Conservation (phyloP, 345 rosid species). For the Pistacia vera region DNA sequence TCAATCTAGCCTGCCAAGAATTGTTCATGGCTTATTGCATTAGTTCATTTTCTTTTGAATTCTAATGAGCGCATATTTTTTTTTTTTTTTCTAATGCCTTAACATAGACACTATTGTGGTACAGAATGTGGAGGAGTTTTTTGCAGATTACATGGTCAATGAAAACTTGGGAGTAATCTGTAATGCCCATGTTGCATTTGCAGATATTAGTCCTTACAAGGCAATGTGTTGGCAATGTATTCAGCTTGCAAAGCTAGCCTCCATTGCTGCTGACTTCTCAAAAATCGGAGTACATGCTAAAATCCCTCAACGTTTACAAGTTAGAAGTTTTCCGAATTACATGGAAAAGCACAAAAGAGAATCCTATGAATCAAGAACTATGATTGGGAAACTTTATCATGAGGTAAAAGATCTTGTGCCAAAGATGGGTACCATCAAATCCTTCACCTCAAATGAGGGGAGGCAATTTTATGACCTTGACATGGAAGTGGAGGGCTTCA, state of each 20-base stretch:
- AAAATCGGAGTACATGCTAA: slow-evolving; percentile 61
- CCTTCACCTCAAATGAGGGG: slow-evolving; percentile 44
- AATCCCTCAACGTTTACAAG: slow-evolving; percentile 38
- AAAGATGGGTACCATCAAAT: slow-evolving; percentile 17
- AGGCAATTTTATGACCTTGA: slow-evolving; percentile 41
- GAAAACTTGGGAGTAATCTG: slow-evolving; percentile 54
- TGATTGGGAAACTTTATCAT: slow-evolving; percentile 57
- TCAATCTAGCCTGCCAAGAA: neutral
- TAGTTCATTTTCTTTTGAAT: neutral
- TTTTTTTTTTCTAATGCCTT: neutral
- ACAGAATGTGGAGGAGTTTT: slow-evolving; percentile 55
- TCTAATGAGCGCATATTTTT: too few species aligned
- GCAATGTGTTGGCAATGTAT: slow-evolving; percentile 44
- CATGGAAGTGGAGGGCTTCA: slow-evolving; percentile 56
- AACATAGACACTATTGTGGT: neutral
- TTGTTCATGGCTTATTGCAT: neutral
- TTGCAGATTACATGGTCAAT: slow-evolving; percentile 49
- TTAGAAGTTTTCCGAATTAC: slow-evolving; percentile 57
- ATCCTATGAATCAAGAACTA: slow-evolving; percentile 45
- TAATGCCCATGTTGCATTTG: slow-evolving; percentile 46
- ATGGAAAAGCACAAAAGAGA: slow-evolving; percentile 53
- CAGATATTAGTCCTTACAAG: slow-evolving; percentile 37
- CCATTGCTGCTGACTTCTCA: slow-evolving; percentile 59
- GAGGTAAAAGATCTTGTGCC: slow-evolving; percentile 44
- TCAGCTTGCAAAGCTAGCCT: slow-evolving; percentile 45